Percentiles rank a stretch among this genome's conserved stretches.
phyloP scores from a whole-genome alignment of 169 alveolate species.

The Eimeria zaria region DNA sequence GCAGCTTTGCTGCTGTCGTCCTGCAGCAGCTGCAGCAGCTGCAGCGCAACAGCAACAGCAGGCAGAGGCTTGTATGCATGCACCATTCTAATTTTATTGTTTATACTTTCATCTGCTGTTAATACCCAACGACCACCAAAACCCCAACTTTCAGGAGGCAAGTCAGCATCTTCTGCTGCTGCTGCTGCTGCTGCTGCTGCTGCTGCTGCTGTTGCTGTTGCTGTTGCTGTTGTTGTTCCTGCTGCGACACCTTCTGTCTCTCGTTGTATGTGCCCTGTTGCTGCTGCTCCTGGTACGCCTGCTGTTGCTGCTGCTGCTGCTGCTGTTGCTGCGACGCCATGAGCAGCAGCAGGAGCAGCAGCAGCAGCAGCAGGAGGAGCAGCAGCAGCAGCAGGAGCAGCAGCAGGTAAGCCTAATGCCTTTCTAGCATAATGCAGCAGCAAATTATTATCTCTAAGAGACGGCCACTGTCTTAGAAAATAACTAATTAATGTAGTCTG shows the following conservation, averaged over 20 bases:
- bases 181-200: slow-evolving; percentile 1
- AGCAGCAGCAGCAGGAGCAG: not conserved
- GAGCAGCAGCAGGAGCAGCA: no score
- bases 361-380: no score
- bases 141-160: slow-evolving; percentile 60
- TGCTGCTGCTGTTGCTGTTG: not conserved
- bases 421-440: slow-evolving; percentile 84
- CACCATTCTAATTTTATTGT: slow-evolving; percentile 38
- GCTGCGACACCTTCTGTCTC: not conserved
- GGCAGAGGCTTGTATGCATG: slow-evolving; percentile 47
- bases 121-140: slow-evolving; percentile 83
- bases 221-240: not conserved
- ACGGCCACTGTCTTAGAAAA: slow-evolving; percentile 85
- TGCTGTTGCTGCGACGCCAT: not conserved
- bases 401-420: slow-evolving; percentile 76
- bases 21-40: slow-evolving; percentile 64
- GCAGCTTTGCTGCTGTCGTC: slow-evolving; percentile 34
- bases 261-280: no score
- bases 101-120: slow-evolving; percentile 38
- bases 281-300: not conserved
- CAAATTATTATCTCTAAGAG: slow-evolving; percentile 82
- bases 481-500: slow-evolving; percentile 80
- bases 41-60: slow-evolving; percentile 60
- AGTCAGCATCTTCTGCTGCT: not conserved
- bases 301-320: slow-evolving; percentile 36